These are phyloP conservation scores for Pythium aphanidermatum DNA, from an alignment of 352 stramenopile species.

Conservation along the genomic window DNA sequence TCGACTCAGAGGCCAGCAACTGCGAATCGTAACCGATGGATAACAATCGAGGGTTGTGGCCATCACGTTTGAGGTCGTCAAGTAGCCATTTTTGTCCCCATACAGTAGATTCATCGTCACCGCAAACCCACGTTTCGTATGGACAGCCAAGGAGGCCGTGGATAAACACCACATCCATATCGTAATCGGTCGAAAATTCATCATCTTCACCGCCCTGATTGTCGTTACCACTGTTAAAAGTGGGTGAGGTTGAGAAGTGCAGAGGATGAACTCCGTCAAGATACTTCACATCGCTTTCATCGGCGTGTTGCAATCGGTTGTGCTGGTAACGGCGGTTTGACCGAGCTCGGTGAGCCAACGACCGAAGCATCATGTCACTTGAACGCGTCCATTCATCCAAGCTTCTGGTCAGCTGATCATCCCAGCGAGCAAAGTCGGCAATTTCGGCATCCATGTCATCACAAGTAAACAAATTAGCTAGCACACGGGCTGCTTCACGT, in stretches of 20 bases:
- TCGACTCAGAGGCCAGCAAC: conserved; percentile 63
- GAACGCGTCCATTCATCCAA: conserved; percentile 43
- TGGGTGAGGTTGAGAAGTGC: conserved; percentile 34
- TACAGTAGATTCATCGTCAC: conserved; percentile 45
- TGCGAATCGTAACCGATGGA: conserved; percentile 83
- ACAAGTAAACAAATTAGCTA: conserved; percentile 64
- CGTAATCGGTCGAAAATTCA: conserved; percentile 28
- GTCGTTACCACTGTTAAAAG: conserved; percentile 13
- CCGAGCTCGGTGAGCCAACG: conserved; percentile 44
- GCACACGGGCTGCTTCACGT: conserved; percentile 46
- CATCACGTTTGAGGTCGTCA: conserved; percentile 47
- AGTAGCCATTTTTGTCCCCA: conserved; percentile 72
- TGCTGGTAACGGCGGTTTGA: conserved; percentile 55
- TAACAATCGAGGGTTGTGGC: conserved; percentile 55
- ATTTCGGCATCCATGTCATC: conserved; percentile 34
- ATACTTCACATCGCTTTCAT: conserved; percentile 41
- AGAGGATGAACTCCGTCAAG: conserved; percentile 66
- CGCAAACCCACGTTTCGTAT: conserved; percentile 76
- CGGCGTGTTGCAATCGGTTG: conserved; percentile 17
- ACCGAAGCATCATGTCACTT: conserved; percentile 38
- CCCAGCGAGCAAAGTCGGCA: conserved; percentile 26
- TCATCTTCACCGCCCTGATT: conserved; percentile 11
- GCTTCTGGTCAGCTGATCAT: conserved; percentile 30
- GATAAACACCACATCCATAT: conserved; percentile 79
- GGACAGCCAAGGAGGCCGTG: conserved; percentile 73